Evolutionary conservation across 306 rosid species (phyloP).

Genomic region (Coriaria nepalensis): DNA sequence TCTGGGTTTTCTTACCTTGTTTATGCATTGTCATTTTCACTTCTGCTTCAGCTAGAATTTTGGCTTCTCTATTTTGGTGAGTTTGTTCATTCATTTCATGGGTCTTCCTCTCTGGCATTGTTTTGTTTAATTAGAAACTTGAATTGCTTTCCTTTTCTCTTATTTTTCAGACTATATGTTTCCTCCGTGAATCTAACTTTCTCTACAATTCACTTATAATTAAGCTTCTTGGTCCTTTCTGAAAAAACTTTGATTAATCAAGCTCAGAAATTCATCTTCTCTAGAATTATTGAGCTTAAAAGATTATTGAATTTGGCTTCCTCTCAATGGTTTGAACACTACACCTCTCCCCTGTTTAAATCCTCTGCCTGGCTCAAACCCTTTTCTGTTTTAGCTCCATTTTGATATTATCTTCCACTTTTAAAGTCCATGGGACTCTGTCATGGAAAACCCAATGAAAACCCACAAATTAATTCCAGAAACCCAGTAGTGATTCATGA

Average conservation of each 20-base stretch:
- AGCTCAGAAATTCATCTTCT: neutral
- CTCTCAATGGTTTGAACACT: constrained; percentile 11
- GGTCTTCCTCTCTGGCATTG: constrained; percentile 1
- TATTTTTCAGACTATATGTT: constrained; percentile 16
- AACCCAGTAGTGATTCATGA: constrained; percentile 12
- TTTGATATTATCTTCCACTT: neutral
- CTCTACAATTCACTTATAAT: constrained; percentile 10
- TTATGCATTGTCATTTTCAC: constrained; percentile 19
- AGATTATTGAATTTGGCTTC: constrained; percentile 5
- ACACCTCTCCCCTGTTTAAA: neutral
- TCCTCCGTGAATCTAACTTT: constrained; percentile 9
- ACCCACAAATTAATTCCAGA: constrained; percentile 10
- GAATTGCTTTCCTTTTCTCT: constrained; percentile 22
- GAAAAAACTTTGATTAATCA: constrained; percentile 1
- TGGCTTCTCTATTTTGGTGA: constrained; percentile 24
- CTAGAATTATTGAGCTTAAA: constrained; percentile 11
- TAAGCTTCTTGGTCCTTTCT: constrained; percentile 9
- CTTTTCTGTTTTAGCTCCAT: constrained; percentile 5
- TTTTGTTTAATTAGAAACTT: constrained; percentile 14
- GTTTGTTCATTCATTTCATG: neutral
- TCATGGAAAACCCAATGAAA: constrained; percentile 30
- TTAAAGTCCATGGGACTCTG: constrained; percentile 31
- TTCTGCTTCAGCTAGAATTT: constrained; percentile 20
- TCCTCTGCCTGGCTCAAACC: constrained; percentile 4
- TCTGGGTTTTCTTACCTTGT: constrained; percentile 17